phyloP scores from a whole-genome alignment of 345 rosid species.

The Syzygium oleosum region DNA sequence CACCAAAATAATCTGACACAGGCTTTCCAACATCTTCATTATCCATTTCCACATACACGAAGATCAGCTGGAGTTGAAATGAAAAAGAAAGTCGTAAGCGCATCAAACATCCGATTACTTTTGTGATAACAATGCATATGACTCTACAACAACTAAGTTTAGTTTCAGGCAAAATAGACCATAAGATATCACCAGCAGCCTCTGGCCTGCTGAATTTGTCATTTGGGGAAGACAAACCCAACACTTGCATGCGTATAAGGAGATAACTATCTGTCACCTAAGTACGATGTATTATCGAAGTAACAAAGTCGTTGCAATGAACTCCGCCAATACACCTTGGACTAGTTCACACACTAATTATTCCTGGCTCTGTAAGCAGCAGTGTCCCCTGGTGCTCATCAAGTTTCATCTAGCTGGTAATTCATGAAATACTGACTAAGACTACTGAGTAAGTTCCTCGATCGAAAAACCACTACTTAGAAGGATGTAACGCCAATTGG shows the following conservation, averaged over 20 bases:
- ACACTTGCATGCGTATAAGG: not conserved
- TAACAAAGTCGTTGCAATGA: not conserved
- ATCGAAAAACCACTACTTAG: not conserved
- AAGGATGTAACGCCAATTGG: not conserved
- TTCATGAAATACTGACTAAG: not conserved
- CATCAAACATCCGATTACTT: not conserved
- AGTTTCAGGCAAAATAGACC: not conserved
- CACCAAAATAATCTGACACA: slow-evolving; percentile 89
- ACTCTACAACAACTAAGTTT: not conserved
- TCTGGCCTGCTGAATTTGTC: not conserved
- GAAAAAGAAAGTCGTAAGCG: not conserved
- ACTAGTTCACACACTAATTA: not conserved
- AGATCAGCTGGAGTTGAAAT: slow-evolving; percentile 56
- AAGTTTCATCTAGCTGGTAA: not conserved
- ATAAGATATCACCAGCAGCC: not conserved
- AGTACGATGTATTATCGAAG: not conserved
- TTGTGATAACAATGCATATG: not conserved
- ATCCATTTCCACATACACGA: slow-evolving; percentile 80
- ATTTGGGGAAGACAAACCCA: not conserved
- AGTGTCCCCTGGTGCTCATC: not conserved
- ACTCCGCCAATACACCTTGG: not conserved
- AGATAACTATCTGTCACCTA: not conserved
- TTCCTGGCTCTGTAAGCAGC: not conserved
- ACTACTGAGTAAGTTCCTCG: not conserved
- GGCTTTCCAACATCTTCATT: slow-evolving; percentile 91